Conservation (phyloP, 371 early-diverging fungal genomes). For the Nematocida minor region DNA sequence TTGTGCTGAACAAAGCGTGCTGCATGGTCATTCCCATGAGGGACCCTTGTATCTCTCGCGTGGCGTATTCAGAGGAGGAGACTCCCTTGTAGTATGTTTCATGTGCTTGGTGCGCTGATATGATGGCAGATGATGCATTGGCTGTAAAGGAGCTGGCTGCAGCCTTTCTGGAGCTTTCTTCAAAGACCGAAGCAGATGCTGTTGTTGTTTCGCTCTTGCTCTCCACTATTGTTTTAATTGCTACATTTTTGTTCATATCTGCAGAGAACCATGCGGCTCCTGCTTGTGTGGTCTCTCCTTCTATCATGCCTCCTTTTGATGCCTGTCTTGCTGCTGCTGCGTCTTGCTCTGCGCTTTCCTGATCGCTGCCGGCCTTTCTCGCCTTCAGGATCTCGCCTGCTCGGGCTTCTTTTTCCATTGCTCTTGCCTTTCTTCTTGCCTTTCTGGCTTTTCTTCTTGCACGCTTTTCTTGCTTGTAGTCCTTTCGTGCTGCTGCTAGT, state of each 20-base stretch:
- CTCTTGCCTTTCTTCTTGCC: background rate
- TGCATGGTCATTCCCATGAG: constrained; percentile 38
- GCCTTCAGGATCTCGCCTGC: constrained; percentile 10
- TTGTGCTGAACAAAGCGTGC: constrained; percentile 33
- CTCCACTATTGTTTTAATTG: background rate
- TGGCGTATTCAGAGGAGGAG: constrained; percentile 37
- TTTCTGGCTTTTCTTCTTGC: constrained; percentile 3
- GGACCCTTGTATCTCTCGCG: constrained; percentile 20
- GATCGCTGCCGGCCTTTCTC: background rate
- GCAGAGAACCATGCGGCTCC: constrained; percentile 23
- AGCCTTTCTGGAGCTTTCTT: constrained; percentile 1
- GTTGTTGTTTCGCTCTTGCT: background rate
- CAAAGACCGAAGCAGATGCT: constrained; percentile 11
- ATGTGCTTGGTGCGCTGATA: constrained; percentile 20
- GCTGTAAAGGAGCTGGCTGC: background rate
- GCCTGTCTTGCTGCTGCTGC: background rate
- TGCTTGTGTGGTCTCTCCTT: background rate
- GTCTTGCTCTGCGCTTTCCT: background rate
- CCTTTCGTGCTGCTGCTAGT: background rate
- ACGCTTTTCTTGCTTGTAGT: background rate
- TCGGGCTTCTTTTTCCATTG: constrained; percentile 2
- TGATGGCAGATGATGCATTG: constrained; percentile 12
- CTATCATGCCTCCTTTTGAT: background rate
- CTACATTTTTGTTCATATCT: background rate
- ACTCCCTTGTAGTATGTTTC: constrained; percentile 42